phyloP scores from a whole-genome alignment of 106 monocot genomes.

The Iris macrosiphon region DNA sequence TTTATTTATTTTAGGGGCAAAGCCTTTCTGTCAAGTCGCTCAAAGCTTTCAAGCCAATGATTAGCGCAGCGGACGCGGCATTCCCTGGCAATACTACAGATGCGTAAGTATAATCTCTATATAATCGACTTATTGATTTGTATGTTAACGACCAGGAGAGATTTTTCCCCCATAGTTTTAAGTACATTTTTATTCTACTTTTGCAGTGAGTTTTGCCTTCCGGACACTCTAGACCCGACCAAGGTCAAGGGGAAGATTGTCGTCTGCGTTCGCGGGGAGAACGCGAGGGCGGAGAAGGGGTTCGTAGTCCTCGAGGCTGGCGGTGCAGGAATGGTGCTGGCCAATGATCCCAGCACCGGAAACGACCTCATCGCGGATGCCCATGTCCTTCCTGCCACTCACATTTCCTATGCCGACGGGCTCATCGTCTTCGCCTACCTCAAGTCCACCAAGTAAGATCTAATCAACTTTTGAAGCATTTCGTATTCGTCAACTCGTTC shows the following conservation, averaged over 20 bases:
- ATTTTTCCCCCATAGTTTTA: background rate
- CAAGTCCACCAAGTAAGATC: constrained; percentile 28
- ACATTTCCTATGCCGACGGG: constrained; percentile 24
- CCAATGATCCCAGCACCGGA: constrained; percentile 8
- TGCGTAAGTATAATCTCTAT: constrained; percentile 12
- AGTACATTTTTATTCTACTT: background rate
- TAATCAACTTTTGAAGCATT: no score
- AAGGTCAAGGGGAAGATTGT: constrained; percentile 70
- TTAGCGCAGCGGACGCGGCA: constrained; percentile 2
- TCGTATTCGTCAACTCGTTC: no score
- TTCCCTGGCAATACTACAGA: background rate
- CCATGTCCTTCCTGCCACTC: constrained; percentile 40
- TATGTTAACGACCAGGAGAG: no score
- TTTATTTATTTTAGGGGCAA: background rate
- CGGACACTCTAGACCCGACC: constrained; percentile 28
- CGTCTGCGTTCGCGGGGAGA: constrained; percentile 25
- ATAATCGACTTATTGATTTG: no score
- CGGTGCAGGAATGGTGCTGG: constrained; percentile 51
- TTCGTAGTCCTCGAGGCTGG: constrained; percentile 34
- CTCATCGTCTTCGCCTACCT: constrained; percentile 13
- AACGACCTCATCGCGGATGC: constrained; percentile 7
- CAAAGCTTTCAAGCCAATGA: background rate
- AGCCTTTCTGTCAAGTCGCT: background rate
- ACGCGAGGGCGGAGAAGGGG: constrained; percentile 15
- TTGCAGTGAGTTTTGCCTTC: constrained; percentile 8